These are phyloP conservation scores for Quercus berberidifolia DNA, from an alignment of 306 rosid genomes.

Conservation along the genomic window DNA sequence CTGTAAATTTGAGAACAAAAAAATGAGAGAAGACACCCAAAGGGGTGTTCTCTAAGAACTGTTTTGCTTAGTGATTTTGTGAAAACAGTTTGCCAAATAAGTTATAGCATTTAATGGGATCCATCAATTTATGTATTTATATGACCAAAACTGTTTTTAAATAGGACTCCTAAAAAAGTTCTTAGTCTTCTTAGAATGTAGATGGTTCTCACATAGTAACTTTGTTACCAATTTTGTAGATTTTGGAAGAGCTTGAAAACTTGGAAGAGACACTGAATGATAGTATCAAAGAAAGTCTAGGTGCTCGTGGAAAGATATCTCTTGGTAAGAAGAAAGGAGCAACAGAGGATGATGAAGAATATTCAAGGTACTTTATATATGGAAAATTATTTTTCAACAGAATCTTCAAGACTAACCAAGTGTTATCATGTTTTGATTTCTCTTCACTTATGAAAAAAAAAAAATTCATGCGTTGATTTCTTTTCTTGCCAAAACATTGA, in stretches of 20 bases:
- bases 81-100: no score
- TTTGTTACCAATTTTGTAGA: slow-evolving; percentile 29
- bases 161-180: neutral
- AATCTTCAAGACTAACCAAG: neutral
- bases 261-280: slow-evolving; percentile 97
- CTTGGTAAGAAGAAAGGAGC: slow-evolving; percentile 74
- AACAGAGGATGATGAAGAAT: slow-evolving; percentile 69
- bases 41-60: no score
- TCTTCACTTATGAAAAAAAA: no score
- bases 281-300: slow-evolving; percentile 87
- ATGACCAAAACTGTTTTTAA: no score
- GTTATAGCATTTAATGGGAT: no score
- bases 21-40: no score
- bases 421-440: neutral
- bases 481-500: neutral
- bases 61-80: no score
- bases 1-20: no score
- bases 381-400: neutral
- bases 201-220: neutral
- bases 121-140: no score
- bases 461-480: no score
- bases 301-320: slow-evolving; percentile 70
- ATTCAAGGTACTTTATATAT: slow-evolving; percentile 49
- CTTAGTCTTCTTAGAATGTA: neutral
- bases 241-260: slow-evolving; percentile 91